Conservation (phyloP, 2,329 filamentous ascomycete genomes). For the Colletotrichum salicis region DNA sequence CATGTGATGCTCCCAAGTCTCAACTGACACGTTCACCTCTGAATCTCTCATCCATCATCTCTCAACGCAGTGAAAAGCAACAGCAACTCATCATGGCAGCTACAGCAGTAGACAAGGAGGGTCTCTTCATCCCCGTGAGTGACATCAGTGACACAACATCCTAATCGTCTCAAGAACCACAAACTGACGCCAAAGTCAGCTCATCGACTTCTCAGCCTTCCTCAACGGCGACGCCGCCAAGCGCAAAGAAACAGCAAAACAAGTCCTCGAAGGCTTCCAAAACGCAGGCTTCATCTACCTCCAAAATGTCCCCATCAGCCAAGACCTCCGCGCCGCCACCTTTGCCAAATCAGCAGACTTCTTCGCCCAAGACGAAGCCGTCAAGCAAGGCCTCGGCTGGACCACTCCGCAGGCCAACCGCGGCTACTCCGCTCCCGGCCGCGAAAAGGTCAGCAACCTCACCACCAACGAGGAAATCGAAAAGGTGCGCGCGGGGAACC, state of each 20-base stretch:
- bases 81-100: conserved; percentile 45
- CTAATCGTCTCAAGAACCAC: neutral
- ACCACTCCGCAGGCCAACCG: conserved; percentile 78
- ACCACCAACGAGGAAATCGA: conserved; percentile 66
- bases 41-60: neutral
- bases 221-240: conserved; percentile 69
- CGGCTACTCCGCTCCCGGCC: conserved; percentile 75
- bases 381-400: conserved; percentile 77
- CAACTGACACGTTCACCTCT: neutral
- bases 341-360: conserved; percentile 77
- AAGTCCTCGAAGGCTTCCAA: conserved; percentile 83
- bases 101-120: conserved; percentile 61
- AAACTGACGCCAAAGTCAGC: conserved; percentile 47
- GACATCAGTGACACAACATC: neutral
- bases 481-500: conserved; percentile 65
- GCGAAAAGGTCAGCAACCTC: conserved; percentile 76
- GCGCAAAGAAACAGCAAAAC: conserved; percentile 73
- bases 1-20: neutral
- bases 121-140: conserved; percentile 65
- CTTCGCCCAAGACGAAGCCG: conserved; percentile 70
- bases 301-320: conserved; percentile 78
- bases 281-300: conserved; percentile 91
- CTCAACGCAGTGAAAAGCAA: neutral
- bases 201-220: conserved; percentile 83
- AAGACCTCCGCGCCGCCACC: conserved; percentile 66